Percentiles rank a stretch among this genome's conserved stretches.
phyloP scores from a whole-genome alignment of 805 yeast genomes.

The Ogataea salicorniae region DNA sequence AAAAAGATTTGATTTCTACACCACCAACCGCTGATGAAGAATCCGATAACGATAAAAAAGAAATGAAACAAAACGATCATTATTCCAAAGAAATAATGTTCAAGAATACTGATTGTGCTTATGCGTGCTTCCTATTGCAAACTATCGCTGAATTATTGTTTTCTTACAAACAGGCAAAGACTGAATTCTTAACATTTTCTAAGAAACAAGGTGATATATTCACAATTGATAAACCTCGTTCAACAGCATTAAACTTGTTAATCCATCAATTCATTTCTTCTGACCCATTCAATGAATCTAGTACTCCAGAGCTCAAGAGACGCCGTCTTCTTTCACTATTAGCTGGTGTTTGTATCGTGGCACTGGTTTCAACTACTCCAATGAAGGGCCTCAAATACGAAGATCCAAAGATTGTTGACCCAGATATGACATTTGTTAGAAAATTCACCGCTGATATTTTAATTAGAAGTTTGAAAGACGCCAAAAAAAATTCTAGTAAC shows the following conservation, averaged over 20 bases:
- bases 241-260: constrained; percentile 72
- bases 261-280: constrained; percentile 68
- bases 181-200: constrained; percentile 76
- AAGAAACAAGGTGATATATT: constrained; percentile 38
- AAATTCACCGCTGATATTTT: constrained; percentile 68
- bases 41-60: constrained; percentile 21
- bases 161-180: constrained; percentile 75
- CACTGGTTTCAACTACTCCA: constrained; percentile 56
- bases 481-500: constrained; percentile 31
- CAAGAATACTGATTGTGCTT: constrained; percentile 54
- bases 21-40: constrained; percentile 18
- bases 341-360: constrained; percentile 55
- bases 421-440: constrained; percentile 68
- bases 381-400: constrained; percentile 41
- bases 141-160: constrained; percentile 64
- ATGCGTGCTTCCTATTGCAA: constrained; percentile 64
- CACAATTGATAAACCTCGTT: constrained; percentile 56
- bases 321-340: constrained; percentile 53
- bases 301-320: constrained; percentile 40
- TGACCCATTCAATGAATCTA: constrained; percentile 34
- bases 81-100: constrained; percentile 27
- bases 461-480: constrained; percentile 55
- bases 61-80: constrained; percentile 14
- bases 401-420: constrained; percentile 51
- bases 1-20: constrained; percentile 22